A percentile compares a stretch with the other conserved stretches of the same genome.
These are phyloP conservation scores for Colletotrichum orchidophilum DNA, from an alignment of 2,329 filamentous ascomycete genomes.

Conservation along the genomic window DNA sequence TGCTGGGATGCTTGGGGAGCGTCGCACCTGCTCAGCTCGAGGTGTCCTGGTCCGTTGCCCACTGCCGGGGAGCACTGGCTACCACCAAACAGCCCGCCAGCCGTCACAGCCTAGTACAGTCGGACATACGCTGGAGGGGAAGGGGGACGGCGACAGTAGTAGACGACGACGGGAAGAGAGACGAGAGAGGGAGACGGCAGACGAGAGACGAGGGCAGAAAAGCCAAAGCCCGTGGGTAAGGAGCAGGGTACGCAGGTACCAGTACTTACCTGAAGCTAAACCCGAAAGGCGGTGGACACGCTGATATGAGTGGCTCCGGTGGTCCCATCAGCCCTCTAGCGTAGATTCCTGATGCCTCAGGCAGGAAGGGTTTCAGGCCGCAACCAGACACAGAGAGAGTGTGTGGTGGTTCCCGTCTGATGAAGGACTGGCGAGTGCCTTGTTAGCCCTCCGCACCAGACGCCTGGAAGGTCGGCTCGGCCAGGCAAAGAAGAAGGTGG, in stretches of 20 bases:
- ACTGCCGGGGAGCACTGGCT: conserved; percentile 26
- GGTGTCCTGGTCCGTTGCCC: background rate
- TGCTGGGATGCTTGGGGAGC: conserved; percentile 16
- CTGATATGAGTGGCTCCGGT: conserved; percentile 35
- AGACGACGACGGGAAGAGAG: conserved; percentile 1
- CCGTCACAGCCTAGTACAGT: conserved; percentile 8
- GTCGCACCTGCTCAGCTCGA: conserved; percentile 14
- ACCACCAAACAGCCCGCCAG: conserved; percentile 10
- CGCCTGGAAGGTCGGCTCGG: conserved; percentile 8
- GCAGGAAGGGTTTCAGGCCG: conserved; percentile 33
- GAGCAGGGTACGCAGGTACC: conserved; percentile 33
- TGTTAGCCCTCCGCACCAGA: conserved; percentile 27
- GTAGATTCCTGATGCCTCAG: conserved; percentile 31
- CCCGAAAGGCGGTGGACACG: conserved; percentile 33
- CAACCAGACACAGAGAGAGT: conserved; percentile 29
- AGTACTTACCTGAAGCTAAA: conserved; percentile 34
- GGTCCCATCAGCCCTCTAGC: conserved; percentile 27
- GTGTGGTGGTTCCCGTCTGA: conserved; percentile 20
- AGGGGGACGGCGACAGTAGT: background rate
- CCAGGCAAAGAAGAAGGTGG: background rate
- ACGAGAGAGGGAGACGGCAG: conserved; percentile 3
- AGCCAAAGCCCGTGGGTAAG: conserved; percentile 30
- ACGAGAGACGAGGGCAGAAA: conserved; percentile 27
- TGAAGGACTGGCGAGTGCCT: conserved; percentile 29
- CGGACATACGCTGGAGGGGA: background rate